Conservation (phyloP, 139 green algal genomes). For the Pycnococcus provasolii region DNA sequence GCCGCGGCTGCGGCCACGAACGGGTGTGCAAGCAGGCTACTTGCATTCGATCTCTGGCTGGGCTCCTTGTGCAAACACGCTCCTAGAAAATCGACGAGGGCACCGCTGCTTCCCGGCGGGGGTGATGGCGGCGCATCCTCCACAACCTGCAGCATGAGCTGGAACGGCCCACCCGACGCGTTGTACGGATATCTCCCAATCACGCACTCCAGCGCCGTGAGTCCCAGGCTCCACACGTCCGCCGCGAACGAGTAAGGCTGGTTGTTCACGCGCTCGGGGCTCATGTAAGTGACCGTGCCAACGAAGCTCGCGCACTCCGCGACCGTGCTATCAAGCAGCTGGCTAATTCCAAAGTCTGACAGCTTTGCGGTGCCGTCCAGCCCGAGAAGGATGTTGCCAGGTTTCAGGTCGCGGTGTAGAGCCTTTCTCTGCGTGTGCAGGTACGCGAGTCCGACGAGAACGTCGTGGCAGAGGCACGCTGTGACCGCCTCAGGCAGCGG, state of each 20-base stretch:
- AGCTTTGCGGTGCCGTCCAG: conserved; percentile 39
- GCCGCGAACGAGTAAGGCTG: conserved; percentile 44
- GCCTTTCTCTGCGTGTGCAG: conserved; percentile 28
- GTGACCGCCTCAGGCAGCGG: conserved; percentile 13
- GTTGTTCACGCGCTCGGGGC: conserved; percentile 39
- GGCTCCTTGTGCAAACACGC: too few species aligned
- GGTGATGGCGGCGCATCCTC: background rate
- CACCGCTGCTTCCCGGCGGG: too few species aligned
- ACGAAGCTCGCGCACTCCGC: conserved; percentile 38
- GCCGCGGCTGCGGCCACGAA: too few species aligned
- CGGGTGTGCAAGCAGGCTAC: too few species aligned
- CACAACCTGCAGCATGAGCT: conserved; percentile 38
- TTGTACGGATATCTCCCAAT: conserved; percentile 42
- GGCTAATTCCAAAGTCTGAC: conserved; percentile 41
- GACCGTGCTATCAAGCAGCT: conserved; percentile 28
- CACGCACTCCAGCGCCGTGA: conserved; percentile 58
- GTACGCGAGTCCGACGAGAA: conserved; percentile 25
- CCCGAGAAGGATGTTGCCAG: conserved; percentile 38
- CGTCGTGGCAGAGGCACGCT: background rate
- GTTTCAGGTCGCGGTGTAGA: conserved; percentile 45
- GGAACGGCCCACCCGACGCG: conserved; percentile 29
- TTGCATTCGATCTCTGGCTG: too few species aligned
- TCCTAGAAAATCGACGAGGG: too few species aligned
- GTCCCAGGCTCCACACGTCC: conserved; percentile 60
- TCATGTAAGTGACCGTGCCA: conserved; percentile 47